Conservation (phyloP, 2,329 filamentous ascomycete genomes). For the Fusarium humuli region DNA sequence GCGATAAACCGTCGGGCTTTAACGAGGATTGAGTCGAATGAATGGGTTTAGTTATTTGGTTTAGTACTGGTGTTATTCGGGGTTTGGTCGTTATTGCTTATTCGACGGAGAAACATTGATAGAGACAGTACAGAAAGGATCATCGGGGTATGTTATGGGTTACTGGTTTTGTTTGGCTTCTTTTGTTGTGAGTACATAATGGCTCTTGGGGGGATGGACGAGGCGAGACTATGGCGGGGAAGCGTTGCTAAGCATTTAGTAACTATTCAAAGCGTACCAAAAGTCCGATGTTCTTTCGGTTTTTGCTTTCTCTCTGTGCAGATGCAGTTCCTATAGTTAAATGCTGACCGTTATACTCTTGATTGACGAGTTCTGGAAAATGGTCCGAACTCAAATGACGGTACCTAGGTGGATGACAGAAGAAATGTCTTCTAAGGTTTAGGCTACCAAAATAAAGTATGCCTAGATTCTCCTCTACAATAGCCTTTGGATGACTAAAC, state of each 20-base stretch:
- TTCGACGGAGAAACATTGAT: conserved; percentile 19
- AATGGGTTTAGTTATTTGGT: not conserved
- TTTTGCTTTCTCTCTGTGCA: not conserved
- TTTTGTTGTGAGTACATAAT: not conserved
- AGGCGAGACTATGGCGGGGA: conserved; percentile 1
- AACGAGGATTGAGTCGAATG: conserved; percentile 1
- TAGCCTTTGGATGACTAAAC: no score
- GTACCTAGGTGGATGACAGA: not conserved
- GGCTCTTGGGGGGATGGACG: not conserved
- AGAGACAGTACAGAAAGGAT: conserved; percentile 23
- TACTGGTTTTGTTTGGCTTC: conserved; percentile 3
- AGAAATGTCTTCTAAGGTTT: no score
- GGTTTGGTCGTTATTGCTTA: conserved; percentile 1
- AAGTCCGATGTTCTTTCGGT: conserved; percentile 21
- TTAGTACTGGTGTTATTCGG: conserved; percentile 20
- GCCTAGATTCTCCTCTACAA: no score
- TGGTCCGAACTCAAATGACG: not conserved
- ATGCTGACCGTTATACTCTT: not conserved
- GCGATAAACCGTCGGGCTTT: conserved; percentile 10
- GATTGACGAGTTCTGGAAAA: not conserved
- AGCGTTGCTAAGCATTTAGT: conserved; percentile 10
- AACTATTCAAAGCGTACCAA: conserved; percentile 32
- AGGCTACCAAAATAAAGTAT: no score
- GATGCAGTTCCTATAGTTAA: not conserved
- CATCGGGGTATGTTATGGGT: conserved; percentile 12